A percentile compares a stretch with the other conserved stretches of the same genome.
These are phyloP conservation scores for Suillus tomentosus DNA, from an alignment of 768 basidiomycete species.

Conservation along the genomic window DNA sequence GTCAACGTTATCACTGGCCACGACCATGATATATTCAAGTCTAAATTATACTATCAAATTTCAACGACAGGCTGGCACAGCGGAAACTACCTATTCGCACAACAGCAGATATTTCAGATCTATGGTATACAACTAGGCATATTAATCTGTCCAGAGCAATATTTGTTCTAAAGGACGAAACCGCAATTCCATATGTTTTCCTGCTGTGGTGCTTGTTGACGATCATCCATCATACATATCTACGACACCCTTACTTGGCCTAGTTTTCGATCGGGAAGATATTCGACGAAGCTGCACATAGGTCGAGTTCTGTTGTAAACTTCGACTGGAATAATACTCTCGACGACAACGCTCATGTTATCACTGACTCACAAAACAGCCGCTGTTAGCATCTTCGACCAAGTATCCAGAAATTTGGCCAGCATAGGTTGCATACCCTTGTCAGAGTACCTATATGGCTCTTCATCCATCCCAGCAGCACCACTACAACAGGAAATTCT, in stretches of 20 bases:
- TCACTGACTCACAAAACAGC: background rate
- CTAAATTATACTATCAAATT: no score
- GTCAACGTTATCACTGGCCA: no score
- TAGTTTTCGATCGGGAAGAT: background rate
- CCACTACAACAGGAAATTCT: background rate
- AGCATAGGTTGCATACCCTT: slow-evolving; percentile 32
- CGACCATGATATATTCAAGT: no score
- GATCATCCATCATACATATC: no score
- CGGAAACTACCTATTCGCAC: no score
- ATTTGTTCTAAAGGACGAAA: no score
- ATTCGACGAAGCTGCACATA: background rate
- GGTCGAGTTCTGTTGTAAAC: background rate
- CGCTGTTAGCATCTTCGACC: slow-evolving; percentile 17
- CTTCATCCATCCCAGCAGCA: background rate
- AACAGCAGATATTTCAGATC: no score
- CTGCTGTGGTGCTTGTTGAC: no score
- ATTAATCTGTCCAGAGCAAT: no score
- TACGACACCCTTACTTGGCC: background rate
- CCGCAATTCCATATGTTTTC: no score
- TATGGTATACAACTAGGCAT: no score
- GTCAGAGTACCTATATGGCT: slow-evolving; percentile 27
- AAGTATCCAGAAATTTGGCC: slow-evolving; percentile 29
- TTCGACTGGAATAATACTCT: background rate
- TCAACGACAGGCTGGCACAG: no score
- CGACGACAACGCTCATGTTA: background rate